A percentile compares a stretch with the other conserved stretches of the same genome.
These are phyloP conservation scores for Blastobotrys buckinghamii DNA, from an alignment of 1,139 yeast species.

Conservation along the genomic window DNA sequence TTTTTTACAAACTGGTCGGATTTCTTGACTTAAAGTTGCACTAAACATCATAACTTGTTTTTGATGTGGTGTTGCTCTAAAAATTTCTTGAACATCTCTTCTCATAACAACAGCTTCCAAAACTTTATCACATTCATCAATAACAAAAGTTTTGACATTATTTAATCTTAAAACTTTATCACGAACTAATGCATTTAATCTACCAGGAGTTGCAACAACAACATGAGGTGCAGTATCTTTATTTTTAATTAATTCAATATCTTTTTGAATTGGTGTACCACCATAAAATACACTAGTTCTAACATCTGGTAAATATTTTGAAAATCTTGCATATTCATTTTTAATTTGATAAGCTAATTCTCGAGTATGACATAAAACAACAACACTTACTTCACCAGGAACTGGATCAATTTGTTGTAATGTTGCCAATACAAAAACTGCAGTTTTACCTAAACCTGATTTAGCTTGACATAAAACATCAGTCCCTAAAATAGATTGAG, in stretches of 20 bases:
- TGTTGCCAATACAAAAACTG: conserved; percentile 93
- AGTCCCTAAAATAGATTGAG: conserved; percentile 96
- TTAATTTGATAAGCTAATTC: conserved; percentile 98
- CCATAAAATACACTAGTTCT: conserved; percentile 96
- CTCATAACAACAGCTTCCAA: conserved; percentile 87
- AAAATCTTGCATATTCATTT: conserved; percentile 95
- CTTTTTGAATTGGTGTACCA: conserved; percentile 85
- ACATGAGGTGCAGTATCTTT: conserved; percentile 96
- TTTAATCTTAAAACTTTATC: conserved; percentile 84
- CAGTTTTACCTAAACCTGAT: conserved; percentile 99
- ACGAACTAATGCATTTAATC: conserved; percentile 88
- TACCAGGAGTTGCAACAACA: conserved; percentile 97
- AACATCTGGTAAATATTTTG: conserved; percentile 97
- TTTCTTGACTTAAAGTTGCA: conserved; percentile 90
- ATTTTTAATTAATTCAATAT: conserved; percentile 81
- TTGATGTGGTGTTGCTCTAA: conserved; percentile 96
- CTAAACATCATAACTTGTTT: conserved; percentile 99
- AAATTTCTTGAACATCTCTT: conserved; percentile 96
- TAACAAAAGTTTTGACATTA: conserved; percentile 89
- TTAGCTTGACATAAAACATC: conserved; percentile 98
- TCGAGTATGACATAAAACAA: conserved; percentile 96
- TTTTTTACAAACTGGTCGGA: conserved; percentile 95
- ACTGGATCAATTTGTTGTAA: conserved; percentile 97
- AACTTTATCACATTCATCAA: conserved; percentile 98
- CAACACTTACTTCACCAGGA: conserved; percentile 91